These are phyloP conservation scores for Fusarium stilboides DNA, from an alignment of 2,329 filamentous ascomycete species.

Conservation along the genomic window DNA sequence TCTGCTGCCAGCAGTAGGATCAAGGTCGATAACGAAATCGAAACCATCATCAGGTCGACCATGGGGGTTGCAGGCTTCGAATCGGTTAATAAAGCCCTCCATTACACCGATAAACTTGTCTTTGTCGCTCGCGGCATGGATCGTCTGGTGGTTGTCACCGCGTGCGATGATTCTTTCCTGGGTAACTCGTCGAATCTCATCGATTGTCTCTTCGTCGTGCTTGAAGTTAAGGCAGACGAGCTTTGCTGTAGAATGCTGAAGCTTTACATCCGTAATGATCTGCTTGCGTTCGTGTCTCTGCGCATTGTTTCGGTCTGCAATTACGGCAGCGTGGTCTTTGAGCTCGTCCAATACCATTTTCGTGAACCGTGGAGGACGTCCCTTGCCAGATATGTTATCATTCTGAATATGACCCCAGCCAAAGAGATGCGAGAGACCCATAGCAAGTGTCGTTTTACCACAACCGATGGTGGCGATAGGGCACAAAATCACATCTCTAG, in stretches of 20 bases:
- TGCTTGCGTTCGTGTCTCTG: constrained; percentile 90
- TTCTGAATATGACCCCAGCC: constrained; percentile 96
- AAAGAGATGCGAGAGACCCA: constrained; percentile 87
- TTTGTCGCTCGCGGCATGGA: constrained; percentile 83
- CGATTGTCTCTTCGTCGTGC: constrained; percentile 82
- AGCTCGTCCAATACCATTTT: constrained; percentile 77
- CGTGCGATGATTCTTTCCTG: constrained; percentile 84
- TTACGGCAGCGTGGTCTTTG: constrained; percentile 77
- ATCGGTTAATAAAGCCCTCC: constrained; percentile 91
- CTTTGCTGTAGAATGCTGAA: constrained; percentile 73
- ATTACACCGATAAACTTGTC: constrained; percentile 90
- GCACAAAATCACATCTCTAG: constrained; percentile 82
- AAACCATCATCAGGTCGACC: constrained; percentile 84
- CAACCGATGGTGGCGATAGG: constrained; percentile 95
- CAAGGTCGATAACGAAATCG: constrained; percentile 86
- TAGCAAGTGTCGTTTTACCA: constrained; percentile 93
- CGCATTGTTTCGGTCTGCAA: constrained; percentile 96
- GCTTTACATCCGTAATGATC: constrained; percentile 83
- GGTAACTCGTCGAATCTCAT: constrained; percentile 81
- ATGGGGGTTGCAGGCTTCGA: constrained; percentile 81
- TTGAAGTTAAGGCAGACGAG: constrained; percentile 92
- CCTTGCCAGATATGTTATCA: constrained; percentile 90
- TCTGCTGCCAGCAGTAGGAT: constrained; percentile 82
- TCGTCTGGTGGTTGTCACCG: constrained; percentile 98
- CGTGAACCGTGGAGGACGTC: constrained; percentile 84